phyloP scores from a whole-genome alignment of 1,139 yeast species.

The Kazachstania sp. region DNA sequence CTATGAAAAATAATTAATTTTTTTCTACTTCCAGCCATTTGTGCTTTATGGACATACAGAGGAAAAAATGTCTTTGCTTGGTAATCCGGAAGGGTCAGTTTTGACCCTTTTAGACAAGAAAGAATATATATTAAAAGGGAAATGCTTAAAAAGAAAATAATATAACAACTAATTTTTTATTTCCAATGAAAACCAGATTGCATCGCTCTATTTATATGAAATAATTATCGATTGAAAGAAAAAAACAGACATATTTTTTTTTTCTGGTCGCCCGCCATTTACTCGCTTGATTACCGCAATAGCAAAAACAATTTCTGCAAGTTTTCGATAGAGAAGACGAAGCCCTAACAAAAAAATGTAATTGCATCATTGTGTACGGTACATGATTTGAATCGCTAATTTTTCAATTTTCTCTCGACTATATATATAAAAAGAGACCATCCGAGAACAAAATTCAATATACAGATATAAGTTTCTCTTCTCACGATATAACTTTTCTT shows the following conservation, averaged over 20 bases:
- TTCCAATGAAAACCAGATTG: background rate
- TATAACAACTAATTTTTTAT: too few species aligned
- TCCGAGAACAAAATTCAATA: background rate
- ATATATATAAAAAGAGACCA: background rate
- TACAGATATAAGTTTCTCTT: background rate
- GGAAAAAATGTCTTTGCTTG: conserved; percentile 24
- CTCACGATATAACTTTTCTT: background rate
- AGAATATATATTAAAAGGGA: background rate
- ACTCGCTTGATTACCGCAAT: background rate
- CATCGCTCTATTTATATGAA: too few species aligned
- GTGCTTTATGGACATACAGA: conserved; percentile 25
- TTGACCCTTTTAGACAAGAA: background rate
- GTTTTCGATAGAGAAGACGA: background rate
- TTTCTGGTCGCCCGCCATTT: background rate
- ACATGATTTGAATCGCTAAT: background rate
- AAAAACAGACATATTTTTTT: too few species aligned
- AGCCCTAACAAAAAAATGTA: background rate
- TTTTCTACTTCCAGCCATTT: conserved; percentile 30
- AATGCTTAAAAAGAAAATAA: background rate
- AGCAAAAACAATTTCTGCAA: background rate
- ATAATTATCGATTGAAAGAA: too few species aligned
- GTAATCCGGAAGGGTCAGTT: conserved; percentile 29
- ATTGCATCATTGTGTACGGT: background rate
- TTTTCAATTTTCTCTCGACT: background rate
- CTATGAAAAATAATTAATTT: background rate